A percentile compares a stretch with the other conserved stretches of the same genome.
Conservation (phyloP, 179 eudicot species). For the Silene vulgaris region DNA sequence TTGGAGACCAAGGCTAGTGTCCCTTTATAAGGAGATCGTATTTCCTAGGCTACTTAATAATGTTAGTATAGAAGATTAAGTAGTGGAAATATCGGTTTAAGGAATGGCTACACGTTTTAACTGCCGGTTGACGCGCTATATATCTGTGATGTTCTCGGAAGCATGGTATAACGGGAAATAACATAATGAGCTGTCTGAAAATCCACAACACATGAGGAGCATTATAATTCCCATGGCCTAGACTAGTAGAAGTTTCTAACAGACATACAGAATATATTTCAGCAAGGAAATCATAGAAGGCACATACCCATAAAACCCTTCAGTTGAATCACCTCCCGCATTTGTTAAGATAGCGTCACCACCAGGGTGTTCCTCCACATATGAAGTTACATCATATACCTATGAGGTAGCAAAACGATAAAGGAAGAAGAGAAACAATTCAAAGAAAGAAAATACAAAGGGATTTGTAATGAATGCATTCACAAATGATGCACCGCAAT, state of each 20-base stretch:
- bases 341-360: slow-evolving; percentile 89
- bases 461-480: not conserved
- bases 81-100: too few species aligned
- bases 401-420: slow-evolving; percentile 18
- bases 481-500: not conserved
- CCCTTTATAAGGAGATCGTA: too few species aligned
- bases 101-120: too few species aligned
- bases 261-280: not conserved
- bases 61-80: too few species aligned
- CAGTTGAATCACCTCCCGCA: slow-evolving; percentile 93
- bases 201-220: too few species aligned
- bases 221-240: not conserved
- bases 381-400: slow-evolving; percentile 92
- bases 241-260: slow-evolving; percentile 1
- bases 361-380: slow-evolving; percentile 97
- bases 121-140: too few species aligned
- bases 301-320: slow-evolving; percentile 81
- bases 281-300: not conserved
- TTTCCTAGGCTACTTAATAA: too few species aligned
- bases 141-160: too few species aligned
- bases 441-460: not conserved
- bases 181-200: too few species aligned
- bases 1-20: too few species aligned
- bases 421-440: slow-evolving; percentile 12
- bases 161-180: too few species aligned